Conservation (phyloP, 768 basidiomycete genomes). For the Albatrellus ellisii region DNA sequence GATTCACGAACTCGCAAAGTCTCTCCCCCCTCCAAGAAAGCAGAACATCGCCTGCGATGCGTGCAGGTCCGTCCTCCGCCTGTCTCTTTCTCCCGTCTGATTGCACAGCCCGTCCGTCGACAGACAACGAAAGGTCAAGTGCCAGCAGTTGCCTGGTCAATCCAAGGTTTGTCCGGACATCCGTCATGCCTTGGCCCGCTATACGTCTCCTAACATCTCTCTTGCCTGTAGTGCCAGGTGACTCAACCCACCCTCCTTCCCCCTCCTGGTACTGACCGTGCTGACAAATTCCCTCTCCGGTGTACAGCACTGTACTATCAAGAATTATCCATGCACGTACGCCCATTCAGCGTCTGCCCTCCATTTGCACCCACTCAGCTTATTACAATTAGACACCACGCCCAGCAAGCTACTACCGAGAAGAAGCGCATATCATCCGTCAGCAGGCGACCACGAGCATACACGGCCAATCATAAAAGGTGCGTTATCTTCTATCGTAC, state of each 20-base stretch:
- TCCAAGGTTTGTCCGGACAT: slow-evolving; percentile 4
- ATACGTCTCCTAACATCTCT: not conserved
- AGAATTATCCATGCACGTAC: slow-evolving; percentile 89
- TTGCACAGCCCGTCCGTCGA: slow-evolving; percentile 3
- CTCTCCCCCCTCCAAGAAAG: slow-evolving; percentile 73
- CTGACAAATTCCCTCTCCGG: slow-evolving; percentile 1
- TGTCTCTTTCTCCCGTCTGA: slow-evolving; percentile 3
- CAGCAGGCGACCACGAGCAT: slow-evolving; percentile 52
- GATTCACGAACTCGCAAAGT: slow-evolving; percentile 70
- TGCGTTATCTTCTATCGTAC: slow-evolving; percentile 21
- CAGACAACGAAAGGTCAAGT: slow-evolving; percentile 83
- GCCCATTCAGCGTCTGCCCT: slow-evolving; percentile 21
- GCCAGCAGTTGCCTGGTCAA: slow-evolving; percentile 67
- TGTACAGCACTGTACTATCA: slow-evolving; percentile 65
- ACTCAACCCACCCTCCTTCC: not conserved
- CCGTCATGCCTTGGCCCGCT: not conserved
- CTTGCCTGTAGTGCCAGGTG: slow-evolving; percentile 15
- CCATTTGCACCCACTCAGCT: slow-evolving; percentile 13
- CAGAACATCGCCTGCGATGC: slow-evolving; percentile 93
- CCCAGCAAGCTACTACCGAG: slow-evolving; percentile 78
- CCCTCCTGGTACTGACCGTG: not conserved
- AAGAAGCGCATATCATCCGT: slow-evolving; percentile 54
- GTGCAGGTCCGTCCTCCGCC: slow-evolving; percentile 45
- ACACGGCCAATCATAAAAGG: slow-evolving; percentile 36
- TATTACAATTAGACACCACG: slow-evolving; percentile 41